phyloP scores from a whole-genome alignment of 176 grass and related monocot species.

The Eremochloa ophiuroides region DNA sequence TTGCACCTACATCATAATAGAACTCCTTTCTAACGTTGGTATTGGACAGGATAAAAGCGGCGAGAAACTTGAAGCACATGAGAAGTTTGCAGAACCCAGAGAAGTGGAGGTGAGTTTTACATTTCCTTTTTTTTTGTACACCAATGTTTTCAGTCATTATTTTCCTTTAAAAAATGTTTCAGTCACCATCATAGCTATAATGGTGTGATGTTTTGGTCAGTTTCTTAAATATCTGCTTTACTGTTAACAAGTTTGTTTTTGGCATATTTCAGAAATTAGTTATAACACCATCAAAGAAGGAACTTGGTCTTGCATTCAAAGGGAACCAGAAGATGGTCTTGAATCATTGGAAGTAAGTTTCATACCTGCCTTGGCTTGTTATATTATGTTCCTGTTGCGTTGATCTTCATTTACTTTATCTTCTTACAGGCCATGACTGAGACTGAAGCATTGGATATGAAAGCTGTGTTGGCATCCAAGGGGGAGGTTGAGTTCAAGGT shows the following conservation, averaged over 20 bases:
- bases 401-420: slow-evolving; percentile 10
- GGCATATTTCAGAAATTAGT: slow-evolving; percentile 69
- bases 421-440: slow-evolving; percentile 57
- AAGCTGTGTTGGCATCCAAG: slow-evolving; percentile 66
- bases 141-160: slow-evolving; percentile 12
- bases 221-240: slow-evolving; percentile 6
- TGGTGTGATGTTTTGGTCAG: slow-evolving; percentile 12
- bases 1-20: neutral
- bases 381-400: slow-evolving; percentile 1
- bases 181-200: slow-evolving; percentile 17
- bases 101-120: slow-evolving; percentile 72
- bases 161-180: neutral
- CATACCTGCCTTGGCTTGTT: slow-evolving; percentile 5
- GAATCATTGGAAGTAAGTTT: slow-evolving; percentile 84
- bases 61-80: slow-evolving; percentile 71
- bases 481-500: slow-evolving; percentile 77
- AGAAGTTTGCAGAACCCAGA: slow-evolving; percentile 75
- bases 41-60: slow-evolving; percentile 79
- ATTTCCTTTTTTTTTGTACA: neutral
- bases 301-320: slow-evolving; percentile 92
- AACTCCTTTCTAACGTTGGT: slow-evolving; percentile 25
- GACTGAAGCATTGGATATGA: slow-evolving; percentile 77
- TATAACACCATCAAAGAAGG: slow-evolving; percentile 95
- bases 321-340: slow-evolving; percentile 82
- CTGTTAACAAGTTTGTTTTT: slow-evolving; percentile 26